phyloP scores from a whole-genome alignment of 2,329 filamentous ascomycete species.

The Colletotrichum gigasporum region DNA sequence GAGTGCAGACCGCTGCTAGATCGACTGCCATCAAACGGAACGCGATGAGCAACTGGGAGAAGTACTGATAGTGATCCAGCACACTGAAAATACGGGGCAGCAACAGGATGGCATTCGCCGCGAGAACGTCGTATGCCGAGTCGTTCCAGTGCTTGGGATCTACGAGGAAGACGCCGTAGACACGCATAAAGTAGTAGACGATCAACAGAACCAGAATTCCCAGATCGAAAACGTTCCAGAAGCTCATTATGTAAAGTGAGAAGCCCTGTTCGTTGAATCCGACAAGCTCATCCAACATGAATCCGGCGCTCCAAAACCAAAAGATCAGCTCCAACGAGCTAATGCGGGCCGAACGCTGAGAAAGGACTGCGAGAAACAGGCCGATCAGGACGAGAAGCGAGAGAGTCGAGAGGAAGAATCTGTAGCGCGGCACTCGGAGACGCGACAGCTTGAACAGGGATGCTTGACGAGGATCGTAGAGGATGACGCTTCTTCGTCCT shows the following conservation, averaged over 20 bases:
- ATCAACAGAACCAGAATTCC: constrained; percentile 88
- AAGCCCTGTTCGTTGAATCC: constrained; percentile 98
- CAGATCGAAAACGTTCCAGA: constrained; percentile 96
- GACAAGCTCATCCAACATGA: constrained; percentile 95
- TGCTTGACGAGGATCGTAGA: constrained; percentile 91
- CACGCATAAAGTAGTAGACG: constrained; percentile 87
- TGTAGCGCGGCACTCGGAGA: constrained; percentile 88
- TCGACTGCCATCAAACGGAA: constrained; percentile 95
- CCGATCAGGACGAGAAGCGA: constrained; percentile 87
- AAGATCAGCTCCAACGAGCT: constrained; percentile 88
- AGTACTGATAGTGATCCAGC: constrained; percentile 94
- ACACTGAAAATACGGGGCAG: constrained; percentile 93
- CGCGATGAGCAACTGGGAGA: constrained; percentile 92
- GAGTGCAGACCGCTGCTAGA: constrained; percentile 81
- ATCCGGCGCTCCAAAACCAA: constrained; percentile 98
- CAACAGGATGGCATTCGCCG: constrained; percentile 87
- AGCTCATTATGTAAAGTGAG: constrained; percentile 95
- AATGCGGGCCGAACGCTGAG: constrained; percentile 79
- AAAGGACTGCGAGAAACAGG: constrained; percentile 85
- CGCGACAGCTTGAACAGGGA: constrained; percentile 92
- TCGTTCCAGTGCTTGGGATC: constrained; percentile 80
- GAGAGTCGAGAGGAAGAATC: constrained; percentile 87
- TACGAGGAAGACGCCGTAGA: constrained; percentile 86
- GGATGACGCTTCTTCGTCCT: constrained; percentile 77
- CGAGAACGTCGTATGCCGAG: constrained; percentile 93